Evolutionary conservation across 2,329 filamentous ascomycete genomes (phyloP), one percentile per base, ranked within the genome.

Genomic region (Ascochyta koolunga): DNA sequence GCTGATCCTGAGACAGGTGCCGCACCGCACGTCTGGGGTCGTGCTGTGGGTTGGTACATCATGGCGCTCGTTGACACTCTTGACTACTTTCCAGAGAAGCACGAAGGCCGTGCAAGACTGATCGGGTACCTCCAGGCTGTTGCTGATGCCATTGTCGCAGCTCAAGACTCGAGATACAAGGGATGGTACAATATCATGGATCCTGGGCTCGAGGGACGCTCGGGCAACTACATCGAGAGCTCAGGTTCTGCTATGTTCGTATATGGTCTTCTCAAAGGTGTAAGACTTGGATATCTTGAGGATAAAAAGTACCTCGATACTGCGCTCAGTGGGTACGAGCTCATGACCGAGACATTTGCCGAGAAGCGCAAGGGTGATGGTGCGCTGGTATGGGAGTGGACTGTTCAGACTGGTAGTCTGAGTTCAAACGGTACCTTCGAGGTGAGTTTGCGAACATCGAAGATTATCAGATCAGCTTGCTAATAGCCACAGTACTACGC

Each of bases 151-250:
- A 64, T 83, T 0, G 71, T 77, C 19, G 53, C 56, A 2, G 73
- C 76, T 0, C 76, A 52, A 38, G 56, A 59, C 19, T 24, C 47
- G 2, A 50, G 35, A 16, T 56, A 52, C 6, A 80, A 82, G 0
- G 82, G 79, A 2, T 86, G 84, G 79, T 86, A 83, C 80, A 75
- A 85, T 52, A 74, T 86, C 40, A 80, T 86, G 74, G 78, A 78
- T 56, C 77, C 78, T 0, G 78, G 77, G 1, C 36, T 54, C 5
- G 45, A 53, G 24, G 15, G 9, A n/a, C 64, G 67, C 5, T 52
- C 76, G 22, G 81, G 80, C 0, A 87, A 87, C 65, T 87, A 85
- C 65, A 77, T 87, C 37, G 84, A 87, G 73, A 82, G 80, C 33
- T 85, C 82, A 43, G 82, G 79, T 10, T 81, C 80, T 15, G 80